A percentile compares a stretch with the other conserved stretches of the same genome.
phyloP scores from a whole-genome alignment of 2,329 filamentous ascomycete species.

The Leptographium radiaticola region DNA sequence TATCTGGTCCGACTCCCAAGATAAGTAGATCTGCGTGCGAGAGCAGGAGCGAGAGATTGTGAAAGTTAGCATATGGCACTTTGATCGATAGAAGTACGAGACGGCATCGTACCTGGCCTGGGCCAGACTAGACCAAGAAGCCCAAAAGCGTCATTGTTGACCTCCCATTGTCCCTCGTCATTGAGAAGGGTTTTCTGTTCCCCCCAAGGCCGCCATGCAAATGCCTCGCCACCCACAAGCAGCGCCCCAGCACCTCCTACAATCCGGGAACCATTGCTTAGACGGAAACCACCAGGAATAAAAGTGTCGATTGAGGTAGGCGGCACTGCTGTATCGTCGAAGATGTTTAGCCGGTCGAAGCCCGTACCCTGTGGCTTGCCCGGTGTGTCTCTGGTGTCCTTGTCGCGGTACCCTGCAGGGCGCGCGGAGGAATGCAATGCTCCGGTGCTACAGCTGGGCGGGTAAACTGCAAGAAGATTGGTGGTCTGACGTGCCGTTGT shows the following conservation, averaged over 20 bases:
- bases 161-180: constrained; percentile 68
- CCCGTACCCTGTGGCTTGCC: constrained; percentile 28
- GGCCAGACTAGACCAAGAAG: constrained; percentile 71
- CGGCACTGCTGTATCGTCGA: constrained; percentile 61
- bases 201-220: constrained; percentile 75
- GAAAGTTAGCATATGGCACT: too few species aligned
- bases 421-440: neutral
- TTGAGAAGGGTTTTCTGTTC: constrained; percentile 46
- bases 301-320: constrained; percentile 77
- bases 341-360: constrained; percentile 65
- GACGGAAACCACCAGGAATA: constrained; percentile 68
- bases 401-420: too few species aligned
- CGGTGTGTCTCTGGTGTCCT: neutral
- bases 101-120: constrained; percentile 55
- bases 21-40: constrained; percentile 60
- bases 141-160: constrained; percentile 57
- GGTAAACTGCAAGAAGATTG: neutral
- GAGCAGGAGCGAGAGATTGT: neutral
- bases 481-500: neutral
- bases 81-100: neutral
- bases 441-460: neutral
- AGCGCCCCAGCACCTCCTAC: constrained; percentile 41
- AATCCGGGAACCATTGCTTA: constrained; percentile 69
- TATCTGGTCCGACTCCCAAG: constrained; percentile 67
- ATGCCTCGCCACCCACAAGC: constrained; percentile 76